Base-by-base conservation (phyloP, 2,329 filamentous ascomycete species). In the Ophiostoma australiae region DNA sequence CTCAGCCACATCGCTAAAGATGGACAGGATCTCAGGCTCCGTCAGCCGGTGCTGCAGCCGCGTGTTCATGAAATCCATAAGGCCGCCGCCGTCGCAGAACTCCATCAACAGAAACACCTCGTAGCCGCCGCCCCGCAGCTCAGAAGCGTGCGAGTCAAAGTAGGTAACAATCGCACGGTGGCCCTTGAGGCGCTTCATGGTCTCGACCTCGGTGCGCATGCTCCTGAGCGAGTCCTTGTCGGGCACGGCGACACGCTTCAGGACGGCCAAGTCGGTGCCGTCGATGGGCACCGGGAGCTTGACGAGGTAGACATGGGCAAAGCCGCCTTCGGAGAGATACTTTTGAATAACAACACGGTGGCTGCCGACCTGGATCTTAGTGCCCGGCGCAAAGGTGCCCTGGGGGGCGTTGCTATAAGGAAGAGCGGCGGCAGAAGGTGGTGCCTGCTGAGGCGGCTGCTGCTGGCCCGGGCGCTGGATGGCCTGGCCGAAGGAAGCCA, bases 31-130 rank as follows among this genome's bases (percentile, higher is more conserved):
- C 84, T 99, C 95, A 68, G 95, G 94, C 82, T 99, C 95, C 48
- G 94, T 99, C 80, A 99, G 85, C 69, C 95, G 91, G 80, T 99
- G 94, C 81, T 99, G 95, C 77, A 99, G 83, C 70, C 95, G 89
- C 48, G 95, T 99, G 81, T 99, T 99, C 95, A 99, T 99, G 80
- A 98, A 99, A 82, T 99, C 95, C 79, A 99, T 99, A 78, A 99
- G 82, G 48, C 95, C 94, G 74, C 95, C 95, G 69, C 95, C 95
- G 77, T 91, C 89, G 82, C 95, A 99, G 81, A 90, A 97, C 79
- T 99, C 95, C 95, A 99, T 99, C 74, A 99, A 89, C 77, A 99
- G 80, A 77, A 99, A 99, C 72, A 99, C 95, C 83, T 99, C 95
- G 80, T 97, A 99, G 72, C 95, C 95, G 61, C 94, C 94, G 69